phyloP scores from a whole-genome alignment of 177 flowering plant genomes.

The Vitis hybrid region DNA sequence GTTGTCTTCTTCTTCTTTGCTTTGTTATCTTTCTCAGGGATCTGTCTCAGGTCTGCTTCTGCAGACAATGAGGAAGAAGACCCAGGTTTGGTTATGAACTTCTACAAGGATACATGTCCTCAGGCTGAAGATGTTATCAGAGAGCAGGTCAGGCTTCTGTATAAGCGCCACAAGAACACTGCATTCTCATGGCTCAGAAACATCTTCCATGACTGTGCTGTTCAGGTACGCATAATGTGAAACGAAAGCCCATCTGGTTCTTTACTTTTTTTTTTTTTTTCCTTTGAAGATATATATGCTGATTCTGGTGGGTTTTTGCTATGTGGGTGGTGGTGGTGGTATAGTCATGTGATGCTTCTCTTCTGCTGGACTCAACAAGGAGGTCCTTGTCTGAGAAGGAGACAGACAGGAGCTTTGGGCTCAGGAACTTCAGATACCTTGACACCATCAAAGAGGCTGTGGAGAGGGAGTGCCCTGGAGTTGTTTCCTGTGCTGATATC shows the following conservation, averaged over 20 bases:
- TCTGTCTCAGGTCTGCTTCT: slow-evolving; percentile 31
- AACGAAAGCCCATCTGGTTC: not conserved
- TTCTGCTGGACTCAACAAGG: slow-evolving; percentile 95
- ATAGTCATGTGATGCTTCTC: slow-evolving; percentile 94
- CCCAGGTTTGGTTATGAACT: slow-evolving; percentile 79
- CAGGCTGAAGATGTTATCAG: slow-evolving; percentile 94
- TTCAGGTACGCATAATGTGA: slow-evolving; percentile 48
- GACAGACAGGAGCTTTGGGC: slow-evolving; percentile 95
- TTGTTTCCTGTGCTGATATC: slow-evolving; percentile 94
- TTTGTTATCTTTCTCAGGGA: slow-evolving; percentile 38
- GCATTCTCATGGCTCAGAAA: slow-evolving; percentile 99
- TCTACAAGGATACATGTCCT: slow-evolving; percentile 87
- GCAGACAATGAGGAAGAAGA: slow-evolving; percentile 56
- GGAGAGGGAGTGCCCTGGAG: slow-evolving; percentile 97
- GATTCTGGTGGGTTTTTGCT: slow-evolving; percentile 3
- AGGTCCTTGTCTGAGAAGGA: slow-evolving; percentile 96
- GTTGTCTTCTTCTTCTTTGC: slow-evolving; percentile 44
- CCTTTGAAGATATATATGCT: not conserved
- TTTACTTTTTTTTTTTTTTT: not conserved
- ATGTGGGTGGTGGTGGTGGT: not conserved
- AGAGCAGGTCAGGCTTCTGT: slow-evolving; percentile 90
- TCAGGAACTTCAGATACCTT: slow-evolving; percentile 90
- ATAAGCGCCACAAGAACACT: slow-evolving; percentile 97
- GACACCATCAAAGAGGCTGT: slow-evolving; percentile 92
- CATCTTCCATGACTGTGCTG: slow-evolving; percentile 99